These are phyloP conservation scores for Aspergillus nidulans DNA, from an alignment of 495 filamentous ascomycete species.

Conservation along the genomic window DNA sequence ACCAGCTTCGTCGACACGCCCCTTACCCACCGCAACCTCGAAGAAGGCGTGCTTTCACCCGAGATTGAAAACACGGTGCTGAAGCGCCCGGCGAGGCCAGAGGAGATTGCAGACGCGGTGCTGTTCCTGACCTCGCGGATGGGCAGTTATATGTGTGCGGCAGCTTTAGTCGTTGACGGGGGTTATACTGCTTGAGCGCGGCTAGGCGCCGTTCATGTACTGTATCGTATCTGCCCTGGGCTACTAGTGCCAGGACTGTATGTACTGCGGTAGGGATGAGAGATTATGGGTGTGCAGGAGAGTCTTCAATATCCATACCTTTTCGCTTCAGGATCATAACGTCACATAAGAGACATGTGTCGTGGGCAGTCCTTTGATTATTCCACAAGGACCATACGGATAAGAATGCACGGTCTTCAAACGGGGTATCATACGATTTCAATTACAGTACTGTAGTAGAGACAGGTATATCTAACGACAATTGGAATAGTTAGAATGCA, in stretches of 20 bases:
- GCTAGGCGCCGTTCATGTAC: too few species aligned
- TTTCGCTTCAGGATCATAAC: too few species aligned
- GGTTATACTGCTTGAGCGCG: background rate
- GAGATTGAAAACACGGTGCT: slow-evolving; percentile 9
- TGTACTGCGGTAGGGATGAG: too few species aligned
- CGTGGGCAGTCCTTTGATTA: too few species aligned
- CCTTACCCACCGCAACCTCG: slow-evolving; percentile 6
- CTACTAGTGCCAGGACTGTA: too few species aligned
- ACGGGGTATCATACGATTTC: too few species aligned
- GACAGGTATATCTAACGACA: background rate
- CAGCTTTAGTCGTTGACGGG: slow-evolving; percentile 4
- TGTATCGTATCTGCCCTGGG: too few species aligned
- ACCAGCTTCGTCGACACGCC: slow-evolving; percentile 17
- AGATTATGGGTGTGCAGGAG: too few species aligned
- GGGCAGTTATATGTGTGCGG: slow-evolving; percentile 7
- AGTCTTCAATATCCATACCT: too few species aligned
- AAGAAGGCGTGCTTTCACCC: background rate
- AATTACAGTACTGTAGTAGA: background rate
- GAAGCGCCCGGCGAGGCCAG: background rate
- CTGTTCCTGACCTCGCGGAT: slow-evolving; percentile 5
- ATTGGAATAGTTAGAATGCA: background rate
- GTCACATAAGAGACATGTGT: too few species aligned
- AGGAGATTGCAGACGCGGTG: slow-evolving; percentile 4
- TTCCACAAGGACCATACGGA: too few species aligned
- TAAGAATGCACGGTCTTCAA: too few species aligned